Evolutionary conservation across 306 rosid species (phyloP).

Genomic region (Oemleria cerasiformis): DNA sequence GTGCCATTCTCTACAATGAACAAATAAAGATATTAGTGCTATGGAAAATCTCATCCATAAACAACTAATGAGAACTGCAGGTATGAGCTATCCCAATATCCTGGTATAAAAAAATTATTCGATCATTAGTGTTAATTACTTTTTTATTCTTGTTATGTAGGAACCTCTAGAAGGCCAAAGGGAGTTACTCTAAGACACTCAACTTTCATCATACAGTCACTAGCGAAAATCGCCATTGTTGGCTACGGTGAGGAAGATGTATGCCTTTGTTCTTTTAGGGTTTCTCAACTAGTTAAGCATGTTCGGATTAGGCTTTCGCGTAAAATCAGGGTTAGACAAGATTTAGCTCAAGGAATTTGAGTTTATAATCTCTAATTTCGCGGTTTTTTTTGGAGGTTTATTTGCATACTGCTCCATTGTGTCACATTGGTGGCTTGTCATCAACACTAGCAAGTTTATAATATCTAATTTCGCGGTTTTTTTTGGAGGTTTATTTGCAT

Average conservation of each 20-base stretch:
- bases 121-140: neutral
- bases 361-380: neutral
- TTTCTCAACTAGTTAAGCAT: conserved; percentile 8
- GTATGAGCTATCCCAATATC: no score
- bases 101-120: no score
- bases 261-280: conserved; percentile 26
- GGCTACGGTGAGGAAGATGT: conserved; percentile 86
- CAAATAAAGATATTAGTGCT: no score
- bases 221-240: conserved; percentile 73
- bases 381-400: conserved; percentile 59
- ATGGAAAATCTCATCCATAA: no score
- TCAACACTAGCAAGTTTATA: conserved; percentile 79
- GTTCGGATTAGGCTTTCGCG: conserved; percentile 6
- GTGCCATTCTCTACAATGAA: no score
- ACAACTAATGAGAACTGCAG: no score
- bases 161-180: conserved; percentile 91
- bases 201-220: no score
- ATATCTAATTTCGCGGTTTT: no score
- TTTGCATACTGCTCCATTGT: conserved; percentile 86
- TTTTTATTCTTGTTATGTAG: conserved; percentile 33
- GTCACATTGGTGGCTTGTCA: conserved; percentile 91
- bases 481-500: conserved; percentile 83
- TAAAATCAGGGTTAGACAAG: neutral
- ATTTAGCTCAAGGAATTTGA: neutral
- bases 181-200: conserved; percentile 80